These are phyloP conservation scores for Rhypophila decipiens DNA, from an alignment of 495 filamentous ascomycete species.

Conservation along the genomic window DNA sequence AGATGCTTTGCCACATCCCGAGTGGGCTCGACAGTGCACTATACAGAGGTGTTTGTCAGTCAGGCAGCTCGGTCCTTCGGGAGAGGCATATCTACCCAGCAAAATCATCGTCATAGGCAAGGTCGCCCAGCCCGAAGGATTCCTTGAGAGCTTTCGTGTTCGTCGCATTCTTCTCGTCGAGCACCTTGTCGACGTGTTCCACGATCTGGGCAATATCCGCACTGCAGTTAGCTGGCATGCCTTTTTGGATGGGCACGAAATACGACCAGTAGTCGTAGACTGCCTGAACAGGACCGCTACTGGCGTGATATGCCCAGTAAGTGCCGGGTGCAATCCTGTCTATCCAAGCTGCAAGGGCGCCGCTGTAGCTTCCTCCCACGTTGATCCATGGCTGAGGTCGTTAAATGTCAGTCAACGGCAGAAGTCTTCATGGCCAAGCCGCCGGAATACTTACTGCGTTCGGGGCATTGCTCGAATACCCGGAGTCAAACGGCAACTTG, in stretches of 20 bases:
- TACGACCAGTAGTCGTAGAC: conserved; percentile 60
- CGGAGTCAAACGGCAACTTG: conserved; percentile 49
- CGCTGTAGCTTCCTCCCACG: conserved; percentile 56
- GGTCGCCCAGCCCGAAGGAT: conserved; percentile 47
- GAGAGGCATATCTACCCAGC: conserved; percentile 31
- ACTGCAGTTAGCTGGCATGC: conserved; percentile 59
- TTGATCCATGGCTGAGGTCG: conserved; percentile 50
- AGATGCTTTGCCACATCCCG: conserved; percentile 50
- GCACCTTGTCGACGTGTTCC: conserved; percentile 48
- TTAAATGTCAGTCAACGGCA: neutral
- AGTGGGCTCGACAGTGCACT: conserved; percentile 41
- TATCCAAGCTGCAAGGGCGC: conserved; percentile 56
- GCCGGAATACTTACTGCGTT: conserved; percentile 40
- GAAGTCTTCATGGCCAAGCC: too few relatives aligned
- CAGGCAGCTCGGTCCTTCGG: too few relatives aligned
- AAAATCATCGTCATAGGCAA: conserved; percentile 54
- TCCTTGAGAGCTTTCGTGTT: conserved; percentile 46
- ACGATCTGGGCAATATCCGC: conserved; percentile 47
- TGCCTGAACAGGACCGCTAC: conserved; percentile 54
- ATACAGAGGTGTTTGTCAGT: too few relatives aligned
- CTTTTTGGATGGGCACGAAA: conserved; percentile 51
- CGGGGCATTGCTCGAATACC: conserved; percentile 44
- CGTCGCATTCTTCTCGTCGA: conserved; percentile 29
- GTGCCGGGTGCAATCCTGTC: conserved; percentile 51
- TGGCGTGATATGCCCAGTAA: conserved; percentile 62